These are phyloP conservation scores for Penicillium sp. DNA, from an alignment of 2,329 filamentous ascomycete genomes.

Conservation along the genomic window DNA sequence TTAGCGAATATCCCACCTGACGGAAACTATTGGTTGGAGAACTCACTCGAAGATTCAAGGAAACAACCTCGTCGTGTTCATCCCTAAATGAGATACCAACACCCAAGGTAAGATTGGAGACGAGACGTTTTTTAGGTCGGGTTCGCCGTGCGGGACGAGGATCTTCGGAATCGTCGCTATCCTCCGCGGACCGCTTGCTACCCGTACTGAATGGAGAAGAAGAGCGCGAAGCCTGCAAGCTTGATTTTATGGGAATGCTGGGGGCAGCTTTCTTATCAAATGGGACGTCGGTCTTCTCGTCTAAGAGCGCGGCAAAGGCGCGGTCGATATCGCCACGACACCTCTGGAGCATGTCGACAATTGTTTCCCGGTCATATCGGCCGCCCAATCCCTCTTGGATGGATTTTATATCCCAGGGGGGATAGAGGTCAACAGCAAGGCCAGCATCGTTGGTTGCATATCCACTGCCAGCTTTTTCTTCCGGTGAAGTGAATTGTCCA, in stretches of 20 bases:
- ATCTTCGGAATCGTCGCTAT: slow-evolving; percentile 40
- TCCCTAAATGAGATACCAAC: slow-evolving; percentile 41
- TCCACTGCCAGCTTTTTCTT: background rate
- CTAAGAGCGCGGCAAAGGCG: slow-evolving; percentile 53
- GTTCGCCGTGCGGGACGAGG: slow-evolving; percentile 30
- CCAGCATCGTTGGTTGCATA: slow-evolving; percentile 10
- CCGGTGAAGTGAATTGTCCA: background rate
- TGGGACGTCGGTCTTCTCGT: slow-evolving; percentile 38
- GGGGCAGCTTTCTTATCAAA: slow-evolving; percentile 23
- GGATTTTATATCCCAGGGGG: slow-evolving; percentile 56
- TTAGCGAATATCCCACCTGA: background rate
- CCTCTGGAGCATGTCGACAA: slow-evolving; percentile 53
- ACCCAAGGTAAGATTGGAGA: slow-evolving; percentile 36
- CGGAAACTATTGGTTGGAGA: background rate
- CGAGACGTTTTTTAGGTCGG: slow-evolving; percentile 32
- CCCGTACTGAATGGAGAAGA: slow-evolving; percentile 43
- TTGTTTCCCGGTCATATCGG: slow-evolving; percentile 49
- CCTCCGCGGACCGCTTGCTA: slow-evolving; percentile 43
- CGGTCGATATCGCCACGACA: slow-evolving; percentile 54
- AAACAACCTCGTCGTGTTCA: slow-evolving; percentile 40
- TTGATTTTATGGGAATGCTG: slow-evolving; percentile 31
- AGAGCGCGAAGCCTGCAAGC: slow-evolving; percentile 39
- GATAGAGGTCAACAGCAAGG: slow-evolving; percentile 40
- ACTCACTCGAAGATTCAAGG: slow-evolving; percentile 36
- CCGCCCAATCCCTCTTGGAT: slow-evolving; percentile 54